Conservation (phyloP, 805 yeast genomes). For the Nakazawaea populi region DNA sequence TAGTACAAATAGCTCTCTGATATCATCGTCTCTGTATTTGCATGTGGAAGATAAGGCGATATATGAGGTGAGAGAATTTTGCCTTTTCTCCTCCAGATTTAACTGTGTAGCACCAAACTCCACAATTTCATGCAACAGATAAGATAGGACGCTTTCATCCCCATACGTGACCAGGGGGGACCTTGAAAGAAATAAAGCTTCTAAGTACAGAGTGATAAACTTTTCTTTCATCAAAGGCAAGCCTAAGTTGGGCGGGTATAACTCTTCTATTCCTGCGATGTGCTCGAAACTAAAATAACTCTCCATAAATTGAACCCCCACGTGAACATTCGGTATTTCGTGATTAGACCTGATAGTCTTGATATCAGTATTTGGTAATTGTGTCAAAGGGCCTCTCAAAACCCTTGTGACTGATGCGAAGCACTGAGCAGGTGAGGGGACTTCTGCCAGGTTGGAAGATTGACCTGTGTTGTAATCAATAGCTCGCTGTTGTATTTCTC, state of each 20-base stretch:
- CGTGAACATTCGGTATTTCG: slow-evolving; percentile 46
- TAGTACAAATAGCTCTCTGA: slow-evolving; percentile 41
- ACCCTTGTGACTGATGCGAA: slow-evolving; percentile 56
- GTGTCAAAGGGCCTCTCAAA: slow-evolving; percentile 58
- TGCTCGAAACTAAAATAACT: slow-evolving; percentile 39
- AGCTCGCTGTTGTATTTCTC: slow-evolving; percentile 47
- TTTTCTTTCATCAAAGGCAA: slow-evolving; percentile 37
- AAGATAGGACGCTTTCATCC: slow-evolving; percentile 2
- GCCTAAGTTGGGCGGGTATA: slow-evolving; percentile 35
- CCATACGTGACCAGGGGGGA: slow-evolving; percentile 6
- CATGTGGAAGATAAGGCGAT: slow-evolving; percentile 43
- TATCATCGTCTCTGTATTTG: slow-evolving; percentile 41
- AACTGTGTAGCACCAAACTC: slow-evolving; percentile 11
- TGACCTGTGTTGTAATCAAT: slow-evolving; percentile 23
- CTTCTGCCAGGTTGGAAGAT: slow-evolving; percentile 7
- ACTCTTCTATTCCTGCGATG: slow-evolving; percentile 21
- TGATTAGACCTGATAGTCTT: slow-evolving; percentile 52
- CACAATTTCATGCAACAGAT: not conserved
- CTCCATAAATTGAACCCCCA: slow-evolving; percentile 49
- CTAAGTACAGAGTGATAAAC: slow-evolving; percentile 48
- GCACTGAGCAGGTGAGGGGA: slow-evolving; percentile 55
- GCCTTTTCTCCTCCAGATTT: slow-evolving; percentile 6
- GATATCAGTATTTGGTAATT: slow-evolving; percentile 35
- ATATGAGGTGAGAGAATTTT: slow-evolving; percentile 17
- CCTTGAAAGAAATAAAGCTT: slow-evolving; percentile 24